Evolutionary conservation across 495 filamentous ascomycete genomes (phyloP).

Genomic region (Daldinia grandis): DNA sequence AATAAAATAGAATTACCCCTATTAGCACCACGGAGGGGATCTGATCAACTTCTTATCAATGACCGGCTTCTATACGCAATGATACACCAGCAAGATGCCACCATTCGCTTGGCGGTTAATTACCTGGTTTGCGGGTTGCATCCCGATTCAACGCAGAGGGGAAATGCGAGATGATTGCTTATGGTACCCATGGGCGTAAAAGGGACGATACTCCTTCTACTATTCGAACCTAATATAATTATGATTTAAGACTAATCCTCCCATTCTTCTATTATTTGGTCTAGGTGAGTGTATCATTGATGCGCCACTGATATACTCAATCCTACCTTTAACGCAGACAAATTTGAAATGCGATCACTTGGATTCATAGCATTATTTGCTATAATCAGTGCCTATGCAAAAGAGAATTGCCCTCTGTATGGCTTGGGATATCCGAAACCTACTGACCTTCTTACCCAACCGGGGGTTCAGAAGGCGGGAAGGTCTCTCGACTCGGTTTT

Average conservation of each 20-base stretch:
- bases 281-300: background rate
- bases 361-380: constrained; percentile 17
- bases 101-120: constrained; percentile 27
- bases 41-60: background rate
- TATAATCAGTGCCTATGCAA: constrained; percentile 34
- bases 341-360: constrained; percentile 15
- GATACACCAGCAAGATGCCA: background rate
- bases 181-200: background rate
- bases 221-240: background rate
- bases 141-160: background rate
- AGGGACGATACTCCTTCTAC: background rate
- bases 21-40: background rate
- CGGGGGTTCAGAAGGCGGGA: constrained; percentile 39
- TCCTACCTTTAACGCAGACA: background rate
- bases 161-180: background rate
- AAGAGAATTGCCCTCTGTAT: constrained; percentile 56
- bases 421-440: constrained; percentile 57
- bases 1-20: background rate
- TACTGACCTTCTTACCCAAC: constrained; percentile 43
- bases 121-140: constrained; percentile 2
- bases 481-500: constrained; percentile 45
- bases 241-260: background rate
- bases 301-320: background rate
- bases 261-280: background rate
- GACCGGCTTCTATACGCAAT: background rate